Percentiles rank a stretch among this genome's conserved stretches.
Conservation (phyloP, 129 eudicot species). For the Saussurea involucrata region DNA sequence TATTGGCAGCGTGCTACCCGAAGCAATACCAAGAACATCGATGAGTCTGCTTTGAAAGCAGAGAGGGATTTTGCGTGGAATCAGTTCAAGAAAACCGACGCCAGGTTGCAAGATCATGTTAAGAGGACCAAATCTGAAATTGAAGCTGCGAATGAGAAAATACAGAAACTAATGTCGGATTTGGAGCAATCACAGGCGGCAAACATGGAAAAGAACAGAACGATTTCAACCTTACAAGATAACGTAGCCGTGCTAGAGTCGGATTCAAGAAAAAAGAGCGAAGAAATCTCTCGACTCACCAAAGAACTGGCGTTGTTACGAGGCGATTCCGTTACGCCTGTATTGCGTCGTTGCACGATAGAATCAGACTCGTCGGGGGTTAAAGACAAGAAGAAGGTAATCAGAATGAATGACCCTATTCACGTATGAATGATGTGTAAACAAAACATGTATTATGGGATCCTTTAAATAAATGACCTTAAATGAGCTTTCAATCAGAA, state of each 20-base stretch:
- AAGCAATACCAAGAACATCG: constrained; percentile 22
- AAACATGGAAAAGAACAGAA: constrained; percentile 38
- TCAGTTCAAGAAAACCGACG: constrained; percentile 48
- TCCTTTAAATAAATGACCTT: not conserved
- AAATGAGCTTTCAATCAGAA: not conserved
- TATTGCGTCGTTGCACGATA: constrained; percentile 34
- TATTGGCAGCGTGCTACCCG: constrained; percentile 22
- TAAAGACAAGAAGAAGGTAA: constrained; percentile 42
- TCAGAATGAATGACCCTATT: not conserved
- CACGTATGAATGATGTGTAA: not conserved
- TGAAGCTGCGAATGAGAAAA: constrained; percentile 44
- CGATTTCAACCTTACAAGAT: constrained; percentile 35
- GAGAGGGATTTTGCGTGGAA: constrained; percentile 76
- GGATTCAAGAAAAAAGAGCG: constrained; percentile 44
- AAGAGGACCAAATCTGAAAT: constrained; percentile 39
- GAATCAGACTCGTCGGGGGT: not conserved
- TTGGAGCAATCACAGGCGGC: constrained; percentile 47
- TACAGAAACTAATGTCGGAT: constrained; percentile 28
- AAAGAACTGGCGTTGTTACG: constrained; percentile 39
- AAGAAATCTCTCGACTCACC: constrained; percentile 46
- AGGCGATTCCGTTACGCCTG: constrained; percentile 37
- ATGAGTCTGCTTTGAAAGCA: constrained; percentile 45
- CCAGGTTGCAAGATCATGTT: constrained; percentile 31
- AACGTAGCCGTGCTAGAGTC: constrained; percentile 37
- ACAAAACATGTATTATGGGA: not conserved